Base-by-base conservation (phyloP, 257 asterid genomes). In the Eustoma russellianum region DNA sequence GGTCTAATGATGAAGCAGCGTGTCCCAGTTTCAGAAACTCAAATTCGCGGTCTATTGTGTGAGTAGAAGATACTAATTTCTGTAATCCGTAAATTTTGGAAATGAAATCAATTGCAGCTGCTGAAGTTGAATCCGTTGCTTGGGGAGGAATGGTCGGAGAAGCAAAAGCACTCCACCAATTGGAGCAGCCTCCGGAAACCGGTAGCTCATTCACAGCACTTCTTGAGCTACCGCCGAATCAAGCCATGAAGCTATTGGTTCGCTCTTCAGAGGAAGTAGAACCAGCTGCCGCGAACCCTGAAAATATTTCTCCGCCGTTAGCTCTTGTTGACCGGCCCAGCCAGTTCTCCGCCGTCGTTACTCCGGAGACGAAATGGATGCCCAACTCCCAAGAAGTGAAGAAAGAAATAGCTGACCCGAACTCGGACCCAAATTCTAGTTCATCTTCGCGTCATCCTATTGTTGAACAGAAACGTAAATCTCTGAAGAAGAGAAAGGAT, bases 161-260 rank as follows among this genome's bases (percentile, higher is more conserved):
- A 34, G 83, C 70, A 55, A 9, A 38, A 38, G 43, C 9, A 5
- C 38, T 75, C 46, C 75, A 59, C 30, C 64, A 41, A 55, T 74
- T 45, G 52, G 82, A n/a, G 72, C 60, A 34, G 43, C 43, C 43
- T 38, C 74, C 67, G 33, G 52, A 70, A 50, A 65, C 61, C 55
- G 85, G 73, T 18, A 77, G 74, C 63, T 88, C 97, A 1, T 92
- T 92, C 79, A 87, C 94, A 56, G 97, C 95, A 43, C 84, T 92
- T 9, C 91, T 88, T 46, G 95, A 70, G 46, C 95, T 92, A 38
- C 91, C 97, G 35, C 77, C 95, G 34, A 85, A 79, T 56, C 95
- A 85, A 72, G 97, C 98, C 13, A 80, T 85, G 60, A 94, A 92
- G 75, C 95, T 92, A 53, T 44, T 92, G 38, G 84, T 90, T 41